Base-by-base conservation (phyloP, 2,329 filamentous ascomycete genomes). In the Elsinoe perseae region DNA sequence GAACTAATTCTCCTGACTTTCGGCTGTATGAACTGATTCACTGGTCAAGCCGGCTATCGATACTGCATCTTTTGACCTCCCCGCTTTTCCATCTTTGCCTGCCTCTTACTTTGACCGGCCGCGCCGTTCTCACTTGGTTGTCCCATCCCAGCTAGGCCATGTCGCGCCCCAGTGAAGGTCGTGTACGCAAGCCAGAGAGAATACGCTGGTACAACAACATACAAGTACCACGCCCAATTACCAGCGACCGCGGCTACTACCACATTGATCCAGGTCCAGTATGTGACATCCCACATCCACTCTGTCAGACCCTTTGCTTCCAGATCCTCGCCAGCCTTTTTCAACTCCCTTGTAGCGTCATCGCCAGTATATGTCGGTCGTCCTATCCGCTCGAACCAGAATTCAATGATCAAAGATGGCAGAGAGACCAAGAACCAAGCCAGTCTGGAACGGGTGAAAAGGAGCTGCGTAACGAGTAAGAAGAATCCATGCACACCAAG, bases 241-340 rank as follows among this genome's bases (percentile, higher is more conserved):
- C 93, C 93, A 48, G 92, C 80, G 25, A 95, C 61, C 14, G 86
- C 79, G 12, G 85, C 90, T n/a, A 86, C 70, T 7, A 85, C 72
- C 38, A 89, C 75, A 55, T 84, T 87, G 9, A 82, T 84, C 85
- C 91, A 96, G 0, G 90, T 96, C 75, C 95, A 89, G 81, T 95
- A 97, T 54, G 95, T 77, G 50, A 95, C 82, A 73, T 98, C 93
- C 80, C 95, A 98, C 86, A 97, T 89, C 77, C 95, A 97, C 73
- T 96, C 93, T 9, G 92, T 97, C 75, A 98, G 74, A 3, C 93
- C 93, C 30, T 85, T 80, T 8, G 89, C 88, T 54, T 87, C 83
- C 53, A 98, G 81, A 70, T 98, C 93, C 69, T 97, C 91, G 42
- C 93, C 92, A 0, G 88, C 77, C 28, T 80, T 82, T 68, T 82